A percentile compares a stretch with the other conserved stretches of the same genome.
Evolutionary conservation across 2,329 filamentous ascomycete genomes (phyloP).

Genomic region (Ophiostoma perfectum): DNA sequence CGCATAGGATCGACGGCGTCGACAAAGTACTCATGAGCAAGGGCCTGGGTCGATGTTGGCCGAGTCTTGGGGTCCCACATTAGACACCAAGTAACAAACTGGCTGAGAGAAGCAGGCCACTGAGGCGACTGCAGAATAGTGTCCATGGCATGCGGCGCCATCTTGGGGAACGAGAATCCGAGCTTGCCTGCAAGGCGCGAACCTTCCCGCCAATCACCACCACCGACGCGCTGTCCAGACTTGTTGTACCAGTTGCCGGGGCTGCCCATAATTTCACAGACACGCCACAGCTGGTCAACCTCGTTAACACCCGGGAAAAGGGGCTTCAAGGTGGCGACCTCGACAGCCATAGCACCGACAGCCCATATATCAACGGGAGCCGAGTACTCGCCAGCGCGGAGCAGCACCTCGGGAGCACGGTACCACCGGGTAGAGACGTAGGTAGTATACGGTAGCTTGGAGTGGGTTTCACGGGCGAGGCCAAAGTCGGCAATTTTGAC

Average conservation of each 20-base stretch:
- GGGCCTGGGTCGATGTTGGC: constrained; percentile 87
- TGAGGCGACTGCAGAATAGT: constrained; percentile 85
- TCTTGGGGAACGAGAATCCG: constrained; percentile 98
- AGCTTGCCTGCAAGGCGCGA: constrained; percentile 89
- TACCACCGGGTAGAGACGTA: constrained; percentile 99
- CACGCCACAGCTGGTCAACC: constrained; percentile 97
- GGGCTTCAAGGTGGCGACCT: constrained; percentile 92
- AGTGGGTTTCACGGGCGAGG: constrained; percentile 93
- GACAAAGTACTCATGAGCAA: constrained; percentile 89
- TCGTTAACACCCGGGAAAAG: constrained; percentile 97
- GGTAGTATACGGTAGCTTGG: constrained; percentile 92
- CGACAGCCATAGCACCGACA: constrained; percentile 95
- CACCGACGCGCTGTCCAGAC: constrained; percentile 75
- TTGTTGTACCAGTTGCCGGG: constrained; percentile 98
- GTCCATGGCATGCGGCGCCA: constrained; percentile 96
- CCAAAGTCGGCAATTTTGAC: constrained; percentile 99
- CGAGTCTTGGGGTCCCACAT: constrained; percentile 97
- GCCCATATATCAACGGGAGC: constrained; percentile 99
- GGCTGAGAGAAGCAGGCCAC: constrained; percentile 80
- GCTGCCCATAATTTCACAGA: constrained; percentile 99
- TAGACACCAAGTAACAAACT: constrained; percentile 96
- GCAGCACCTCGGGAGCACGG: constrained; percentile 86
- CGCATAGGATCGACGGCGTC: constrained; percentile 88
- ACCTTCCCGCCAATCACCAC: constrained; percentile 96
- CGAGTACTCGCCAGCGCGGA: constrained; percentile 93